Base-by-base conservation (phyloP, 495 filamentous ascomycete genomes). In the Aspergillus carlsbadensis region DNA sequence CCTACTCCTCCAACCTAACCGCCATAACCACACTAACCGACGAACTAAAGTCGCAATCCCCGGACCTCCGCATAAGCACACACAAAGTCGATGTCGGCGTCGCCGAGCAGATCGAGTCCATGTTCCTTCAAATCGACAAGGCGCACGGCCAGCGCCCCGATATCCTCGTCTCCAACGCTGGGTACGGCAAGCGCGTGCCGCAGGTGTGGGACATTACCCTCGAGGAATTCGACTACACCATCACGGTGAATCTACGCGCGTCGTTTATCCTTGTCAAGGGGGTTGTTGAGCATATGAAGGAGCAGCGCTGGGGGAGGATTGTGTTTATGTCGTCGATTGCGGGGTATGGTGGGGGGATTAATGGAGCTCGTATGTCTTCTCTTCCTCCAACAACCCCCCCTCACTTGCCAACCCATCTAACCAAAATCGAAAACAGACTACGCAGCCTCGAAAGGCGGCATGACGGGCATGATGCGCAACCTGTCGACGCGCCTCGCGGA, bases 281-380 rank as follows among this genome's bases (percentile, higher is more conserved):
- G 7, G 78, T 80, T 40, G 79, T 88, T 2, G 83, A 84, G 44
- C 76, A 80, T 49, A 89, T 89, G 87, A 79, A 81, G 47, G 65
- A 66, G 22, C 77, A 80, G 59, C 67, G 69, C 24, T 89, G 86
- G 86, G 86, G 87, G 5, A 74, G 86, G 5, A 85, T 89, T 47
- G 70, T 88, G 18, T 87, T 85, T 60, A 81, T 88, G 60, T 86
- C 83, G 8, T 87, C 83, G 34, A 85, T 90, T 53, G 84, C 87
- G 6, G 85, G 77, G 0, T 78, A 81, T 31, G 87, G 84, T 1
- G 85, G 81, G 5, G 84, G 85, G 2, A 82, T 88, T 34, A 88
- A 89, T 65, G 85, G 84, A 10, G 84, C 83, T 39, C 85, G 74
- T 80, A 68, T 47, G 74, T 61, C 6, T 33, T 48, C 14, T 6